Evolutionary conservation across 2,329 filamentous ascomycete genomes (phyloP), one percentile per base, ranked within the genome.

Genomic region (Metarhizium anisopliae): DNA sequence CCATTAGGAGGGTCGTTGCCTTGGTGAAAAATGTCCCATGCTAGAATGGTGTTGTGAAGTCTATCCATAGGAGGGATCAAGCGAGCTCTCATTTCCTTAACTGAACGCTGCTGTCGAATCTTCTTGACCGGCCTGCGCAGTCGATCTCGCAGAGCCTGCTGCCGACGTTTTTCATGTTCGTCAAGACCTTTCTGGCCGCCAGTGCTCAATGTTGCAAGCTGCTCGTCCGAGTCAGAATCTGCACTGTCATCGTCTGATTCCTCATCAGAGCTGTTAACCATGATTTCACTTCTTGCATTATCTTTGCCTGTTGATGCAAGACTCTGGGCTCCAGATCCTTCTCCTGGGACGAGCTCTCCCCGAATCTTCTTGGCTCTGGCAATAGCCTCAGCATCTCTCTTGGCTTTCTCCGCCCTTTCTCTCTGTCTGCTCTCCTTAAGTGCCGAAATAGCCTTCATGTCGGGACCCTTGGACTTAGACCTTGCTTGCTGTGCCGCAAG

Each of bases 11-110:
- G 94, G 57, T 92, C 88, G 64, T 92, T 90, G 32, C 91, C 90
- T 50, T 84, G 77, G 65, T 96, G 89, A 70, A 96, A 99, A 61
- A 95, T 95, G 61, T 99, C 89, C 94, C 94, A 99, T 55, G 87
- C 82, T 3, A 99, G 81, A 52, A 99, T 90, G 18, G 86, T 86
- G 63, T 88, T 86, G 68, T 97, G 94, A 35, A 99, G 74, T 16
- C 83, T 79, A 42, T 90, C 87, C 72, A 99, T 87, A 61, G 95
- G 90, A 7, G 95, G 94, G 36, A 92, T 88, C 58, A 99, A 78
- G 59, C 94, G 87, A 60, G 94, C 93, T 63, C 93, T 87, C 84
- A 96, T 93, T 71, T 99, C 94, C 70, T 95, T 95, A 50, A 87
- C 84, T 16, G 91, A 93, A 52, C 93, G 84, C 59, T 86, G 78